Percentiles rank a stretch among this genome's conserved stretches.
Evolutionary conservation across 495 filamentous ascomycete genomes (phyloP).

Genomic region (Aspergillus diversus): DNA sequence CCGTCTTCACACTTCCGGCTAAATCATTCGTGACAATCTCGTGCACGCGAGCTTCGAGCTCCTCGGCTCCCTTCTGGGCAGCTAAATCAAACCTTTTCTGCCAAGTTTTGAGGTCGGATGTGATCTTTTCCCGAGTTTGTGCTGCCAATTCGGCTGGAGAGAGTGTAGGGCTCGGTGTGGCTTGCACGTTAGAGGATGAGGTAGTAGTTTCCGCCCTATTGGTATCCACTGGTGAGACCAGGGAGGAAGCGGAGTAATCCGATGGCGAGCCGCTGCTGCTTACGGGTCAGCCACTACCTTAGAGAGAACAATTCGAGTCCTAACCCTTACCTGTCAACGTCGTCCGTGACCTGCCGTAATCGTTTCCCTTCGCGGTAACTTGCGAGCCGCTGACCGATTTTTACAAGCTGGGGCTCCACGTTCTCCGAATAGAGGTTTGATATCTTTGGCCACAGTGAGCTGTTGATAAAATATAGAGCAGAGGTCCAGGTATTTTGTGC

Average conservation of each 20-base stretch:
- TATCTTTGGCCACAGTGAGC: constrained; percentile 77
- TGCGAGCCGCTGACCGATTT: constrained; percentile 87
- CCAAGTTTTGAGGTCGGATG: constrained; percentile 79
- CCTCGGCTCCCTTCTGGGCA: constrained; percentile 76
- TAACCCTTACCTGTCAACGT: constrained; percentile 51
- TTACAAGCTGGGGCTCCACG: constrained; percentile 91
- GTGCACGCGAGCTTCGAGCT: constrained; percentile 67
- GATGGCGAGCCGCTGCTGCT: constrained; percentile 28
- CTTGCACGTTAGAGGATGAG: constrained; percentile 29
- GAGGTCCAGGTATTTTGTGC: constrained; percentile 69
- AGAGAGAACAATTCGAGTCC: not conserved
- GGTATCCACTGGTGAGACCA: constrained; percentile 25
- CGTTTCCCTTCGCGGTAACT: constrained; percentile 74
- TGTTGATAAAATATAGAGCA: constrained; percentile 67
- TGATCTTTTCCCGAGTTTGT: constrained; percentile 67
- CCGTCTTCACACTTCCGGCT: constrained; percentile 62
- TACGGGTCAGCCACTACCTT: constrained; percentile 21
- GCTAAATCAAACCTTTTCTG: constrained; percentile 82
- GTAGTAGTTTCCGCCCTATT: constrained; percentile 26
- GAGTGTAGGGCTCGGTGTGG: constrained; percentile 30
- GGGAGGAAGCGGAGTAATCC: constrained; percentile 33
- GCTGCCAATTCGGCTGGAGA: constrained; percentile 50
- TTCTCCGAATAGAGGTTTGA: constrained; percentile 82
- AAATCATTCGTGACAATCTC: constrained; percentile 79
- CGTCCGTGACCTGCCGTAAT: constrained; percentile 59